Evolutionary conservation across 495 filamentous ascomycete genomes (phyloP).

Genomic region (Saxophila tyrrhenica): DNA sequence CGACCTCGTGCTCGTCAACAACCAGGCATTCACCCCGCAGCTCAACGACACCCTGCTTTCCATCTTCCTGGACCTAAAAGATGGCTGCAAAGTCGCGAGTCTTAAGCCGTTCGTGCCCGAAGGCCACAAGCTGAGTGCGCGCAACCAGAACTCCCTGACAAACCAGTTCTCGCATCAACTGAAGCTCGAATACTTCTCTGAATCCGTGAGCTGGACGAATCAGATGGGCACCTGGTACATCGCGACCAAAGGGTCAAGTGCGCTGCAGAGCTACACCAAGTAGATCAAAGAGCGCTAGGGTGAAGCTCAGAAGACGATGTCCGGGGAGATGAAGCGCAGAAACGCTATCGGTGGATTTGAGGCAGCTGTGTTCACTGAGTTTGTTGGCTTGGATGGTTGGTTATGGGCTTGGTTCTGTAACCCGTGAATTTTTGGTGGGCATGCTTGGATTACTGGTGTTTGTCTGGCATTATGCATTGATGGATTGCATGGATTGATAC

Average conservation of each 20-base stretch:
- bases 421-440: too few species aligned
- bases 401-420: not conserved
- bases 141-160: slow-evolving; percentile 62
- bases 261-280: slow-evolving; percentile 12
- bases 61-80: slow-evolving; percentile 89
- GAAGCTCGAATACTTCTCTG: slow-evolving; percentile 66
- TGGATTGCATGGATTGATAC: not conserved
- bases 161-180: slow-evolving; percentile 57
- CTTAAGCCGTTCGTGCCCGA: slow-evolving; percentile 69
- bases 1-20: slow-evolving; percentile 92
- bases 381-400: not conserved
- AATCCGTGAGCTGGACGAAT: slow-evolving; percentile 85
- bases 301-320: not conserved
- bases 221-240: slow-evolving; percentile 73
- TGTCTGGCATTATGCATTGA: too few species aligned
- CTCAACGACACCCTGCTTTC: slow-evolving; percentile 78
- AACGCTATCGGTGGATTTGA: too few species aligned
- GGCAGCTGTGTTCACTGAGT: not conserved
- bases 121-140: slow-evolving; percentile 54
- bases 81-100: slow-evolving; percentile 77
- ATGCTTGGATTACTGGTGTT: too few species aligned
- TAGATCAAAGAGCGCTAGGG: slow-evolving; percentile 3
- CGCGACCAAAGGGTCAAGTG: slow-evolving; percentile 59
- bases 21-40: slow-evolving; percentile 80
- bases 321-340: not conserved